Base-by-base conservation (phyloP, 2,329 filamentous ascomycete species). In the Trichophyton schoenleinii region DNA sequence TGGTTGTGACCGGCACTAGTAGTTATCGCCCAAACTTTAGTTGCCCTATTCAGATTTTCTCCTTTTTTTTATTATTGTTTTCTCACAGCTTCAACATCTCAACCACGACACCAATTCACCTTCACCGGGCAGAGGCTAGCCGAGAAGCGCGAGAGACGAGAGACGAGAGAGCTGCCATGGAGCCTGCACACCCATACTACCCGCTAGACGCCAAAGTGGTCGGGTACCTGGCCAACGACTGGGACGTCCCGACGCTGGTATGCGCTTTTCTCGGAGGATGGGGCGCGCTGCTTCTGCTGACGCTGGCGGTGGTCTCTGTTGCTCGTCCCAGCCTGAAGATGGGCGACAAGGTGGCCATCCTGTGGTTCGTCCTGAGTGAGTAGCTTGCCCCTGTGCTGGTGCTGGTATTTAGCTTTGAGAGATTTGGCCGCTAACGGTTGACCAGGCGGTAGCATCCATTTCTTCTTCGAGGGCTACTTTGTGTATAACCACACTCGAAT, bases 381-480 rank as follows among this genome's bases (percentile, higher is more conserved):
- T 81, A 44, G 11, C 28, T 38, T 38, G 34, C 4, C 9, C 34
- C 34, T 38, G 34, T 38, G 34, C 34, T 4, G 34, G 34, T 31
- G 42, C 44, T 36, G 20, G 2, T 15, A 2, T 46, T 7, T 18
- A 20, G 28, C 1, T 1, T 38, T 25, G 20, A 2, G 9, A 41
- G 20, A 42, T 8, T 11, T 36, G 11, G 28, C 28, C n/a, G 38
- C 41, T 44, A 38, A 41, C 38, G 22, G 18, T 62, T 48, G 53
- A 46, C 61, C 61, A 78, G 77, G 74, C 62, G 77, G 77, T 46
- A 72, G 68, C 22, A 70, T 95, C 42, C 91, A 96, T 74, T 80
- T 87, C 61, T 85, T 87, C 69, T 95, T 95, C 72, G 90, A 95
- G 77, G 88, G 87, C 42, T 95, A 95, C 73, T 95, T 90, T 70